Conservation (phyloP, 768 basidiomycete species). For the Suillus variegatus region DNA sequence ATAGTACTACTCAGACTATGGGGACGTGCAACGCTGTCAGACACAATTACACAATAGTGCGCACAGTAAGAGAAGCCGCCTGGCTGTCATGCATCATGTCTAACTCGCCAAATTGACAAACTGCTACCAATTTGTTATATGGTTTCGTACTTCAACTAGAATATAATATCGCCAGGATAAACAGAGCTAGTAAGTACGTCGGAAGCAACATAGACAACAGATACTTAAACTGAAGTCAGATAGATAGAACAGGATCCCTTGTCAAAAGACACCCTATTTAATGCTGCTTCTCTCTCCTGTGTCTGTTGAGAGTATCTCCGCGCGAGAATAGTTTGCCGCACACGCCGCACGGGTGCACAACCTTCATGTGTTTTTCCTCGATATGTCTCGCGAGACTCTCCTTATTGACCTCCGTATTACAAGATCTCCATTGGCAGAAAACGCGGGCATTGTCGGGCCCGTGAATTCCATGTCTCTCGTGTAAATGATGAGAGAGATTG, state of each 20-base stretch:
- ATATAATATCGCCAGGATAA: neutral
- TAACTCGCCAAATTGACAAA: neutral
- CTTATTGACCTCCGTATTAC: neutral
- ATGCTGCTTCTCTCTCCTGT: slow-evolving; percentile 5
- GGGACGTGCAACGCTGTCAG: too few relatives aligned
- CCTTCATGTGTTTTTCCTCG: slow-evolving; percentile 24
- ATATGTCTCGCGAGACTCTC: slow-evolving; percentile 18
- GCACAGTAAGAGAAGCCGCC: too few relatives aligned
- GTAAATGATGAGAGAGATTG: neutral
- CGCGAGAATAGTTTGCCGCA: slow-evolving; percentile 20
- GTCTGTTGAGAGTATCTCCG: slow-evolving; percentile 18
- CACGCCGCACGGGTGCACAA: slow-evolving; percentile 19
- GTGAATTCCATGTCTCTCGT: neutral
- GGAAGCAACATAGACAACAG: neutral
- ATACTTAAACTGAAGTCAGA: neutral
- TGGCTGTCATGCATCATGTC: too few relatives aligned
- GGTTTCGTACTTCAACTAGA: neutral
- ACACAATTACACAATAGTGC: too few relatives aligned
- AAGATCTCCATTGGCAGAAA: neutral
- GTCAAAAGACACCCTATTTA: neutral
- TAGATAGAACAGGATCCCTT: neutral
- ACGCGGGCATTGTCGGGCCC: neutral
- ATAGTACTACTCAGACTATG: too few relatives aligned
- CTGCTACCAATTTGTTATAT: neutral
- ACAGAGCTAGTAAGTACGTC: neutral